Conservation (phyloP, 1,284 basidiomycete genomes). For the Boletus semigastroideus region DNA sequence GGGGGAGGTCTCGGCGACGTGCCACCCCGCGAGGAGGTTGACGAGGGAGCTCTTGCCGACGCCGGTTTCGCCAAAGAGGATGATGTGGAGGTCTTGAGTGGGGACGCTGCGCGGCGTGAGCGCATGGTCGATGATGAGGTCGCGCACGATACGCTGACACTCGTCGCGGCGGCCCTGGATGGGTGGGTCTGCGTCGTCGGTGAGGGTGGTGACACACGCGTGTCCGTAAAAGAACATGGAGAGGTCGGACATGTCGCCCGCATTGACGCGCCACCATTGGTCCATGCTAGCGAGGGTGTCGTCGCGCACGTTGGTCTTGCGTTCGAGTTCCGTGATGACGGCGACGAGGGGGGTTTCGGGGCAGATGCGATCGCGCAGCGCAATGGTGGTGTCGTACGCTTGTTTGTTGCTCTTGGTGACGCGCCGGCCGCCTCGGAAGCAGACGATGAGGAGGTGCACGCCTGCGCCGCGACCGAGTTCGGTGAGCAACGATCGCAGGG, state of each 20-base stretch:
- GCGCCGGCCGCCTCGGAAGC: slow-evolving; percentile 22
- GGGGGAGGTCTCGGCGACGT: slow-evolving; percentile 24
- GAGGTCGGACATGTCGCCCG: slow-evolving; percentile 8
- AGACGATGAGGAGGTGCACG: slow-evolving; percentile 27
- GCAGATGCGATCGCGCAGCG: slow-evolving; percentile 15
- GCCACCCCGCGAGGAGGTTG: slow-evolving; percentile 30
- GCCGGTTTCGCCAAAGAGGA: slow-evolving; percentile 30
- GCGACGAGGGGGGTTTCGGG: slow-evolving; percentile 22
- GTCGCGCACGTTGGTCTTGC: background rate
- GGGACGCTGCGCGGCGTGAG: slow-evolving; percentile 21
- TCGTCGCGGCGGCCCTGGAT: slow-evolving; percentile 19
- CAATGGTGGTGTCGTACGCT: slow-evolving; percentile 20
- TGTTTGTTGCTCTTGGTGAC: slow-evolving; percentile 24
- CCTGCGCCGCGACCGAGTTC: slow-evolving; percentile 21
- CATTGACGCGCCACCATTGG: slow-evolving; percentile 23
- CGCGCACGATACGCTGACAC: slow-evolving; percentile 24
- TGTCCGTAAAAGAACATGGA: slow-evolving; percentile 17
- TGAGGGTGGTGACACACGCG: slow-evolving; percentile 24
- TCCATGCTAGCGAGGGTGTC: slow-evolving; percentile 20
- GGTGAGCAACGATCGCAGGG: slow-evolving; percentile 25
- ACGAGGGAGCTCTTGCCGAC: slow-evolving; percentile 32
- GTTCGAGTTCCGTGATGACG: slow-evolving; percentile 26
- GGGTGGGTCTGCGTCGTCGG: slow-evolving; percentile 17
- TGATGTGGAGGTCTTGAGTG: slow-evolving; percentile 23
- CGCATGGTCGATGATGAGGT: slow-evolving; percentile 23